Percentiles rank a stretch among this genome's conserved stretches.
phyloP scores from a whole-genome alignment of 2,329 filamentous ascomycete species.

The Fusarium succisae region DNA sequence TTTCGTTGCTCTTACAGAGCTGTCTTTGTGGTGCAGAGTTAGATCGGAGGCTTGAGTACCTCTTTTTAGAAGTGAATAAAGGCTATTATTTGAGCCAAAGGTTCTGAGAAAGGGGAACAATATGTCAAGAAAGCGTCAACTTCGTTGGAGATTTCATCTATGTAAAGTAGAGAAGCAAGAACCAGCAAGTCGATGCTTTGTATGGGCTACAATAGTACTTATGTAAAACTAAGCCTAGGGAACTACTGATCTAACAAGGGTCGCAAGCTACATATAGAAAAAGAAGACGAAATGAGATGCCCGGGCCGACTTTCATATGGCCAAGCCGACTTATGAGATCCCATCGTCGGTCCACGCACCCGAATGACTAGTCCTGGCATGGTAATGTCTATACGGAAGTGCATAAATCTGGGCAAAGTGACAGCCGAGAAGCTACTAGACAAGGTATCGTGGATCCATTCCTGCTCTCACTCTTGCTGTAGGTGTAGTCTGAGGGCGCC shows the following conservation, averaged over 20 bases:
- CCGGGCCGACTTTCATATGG: conserved; percentile 13
- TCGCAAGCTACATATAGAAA: neutral
- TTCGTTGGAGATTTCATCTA: neutral
- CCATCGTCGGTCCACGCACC: conserved; percentile 20
- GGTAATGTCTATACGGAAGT: conserved; percentile 30
- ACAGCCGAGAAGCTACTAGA: conserved; percentile 24
- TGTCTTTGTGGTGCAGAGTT: neutral
- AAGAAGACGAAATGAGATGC: neutral
- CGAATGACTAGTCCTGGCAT: conserved; percentile 28
- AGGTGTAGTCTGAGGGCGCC: conserved; percentile 6
- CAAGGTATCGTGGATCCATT: conserved; percentile 23
- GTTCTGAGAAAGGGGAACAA: neutral
- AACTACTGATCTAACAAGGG: neutral
- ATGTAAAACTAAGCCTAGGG: neutral
- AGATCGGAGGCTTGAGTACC: neutral
- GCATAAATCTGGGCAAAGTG: conserved; percentile 30
- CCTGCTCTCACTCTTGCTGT: conserved; percentile 4
- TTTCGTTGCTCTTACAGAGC: conserved; percentile 48
- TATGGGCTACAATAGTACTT: neutral
- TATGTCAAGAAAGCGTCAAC: neutral
- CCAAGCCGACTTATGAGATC: conserved; percentile 24
- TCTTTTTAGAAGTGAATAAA: neutral
- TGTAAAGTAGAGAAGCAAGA: neutral
- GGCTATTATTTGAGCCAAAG: neutral
- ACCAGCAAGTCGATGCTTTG: neutral